A percentile compares a stretch with the other conserved stretches of the same genome.
Conservation (phyloP, 805 yeast species). For the Zygosaccharomyces rouxii region DNA sequence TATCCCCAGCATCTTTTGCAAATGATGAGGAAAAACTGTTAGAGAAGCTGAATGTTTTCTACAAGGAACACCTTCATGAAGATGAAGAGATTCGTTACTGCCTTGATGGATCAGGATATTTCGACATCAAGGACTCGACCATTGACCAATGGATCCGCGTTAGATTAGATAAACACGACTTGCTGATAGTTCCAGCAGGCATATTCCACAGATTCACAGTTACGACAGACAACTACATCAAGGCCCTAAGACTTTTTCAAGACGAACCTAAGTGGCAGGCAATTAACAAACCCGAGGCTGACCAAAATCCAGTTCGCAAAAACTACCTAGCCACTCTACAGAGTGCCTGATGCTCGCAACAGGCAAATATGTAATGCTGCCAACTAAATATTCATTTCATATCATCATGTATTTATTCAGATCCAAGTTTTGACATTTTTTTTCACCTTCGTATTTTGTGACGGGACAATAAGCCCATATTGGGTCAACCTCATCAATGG, state of each 20-base stretch:
- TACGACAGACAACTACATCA: constrained; percentile 55
- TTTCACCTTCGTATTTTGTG: not conserved
- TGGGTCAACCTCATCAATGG: constrained; percentile 1
- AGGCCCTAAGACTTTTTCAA: constrained; percentile 78
- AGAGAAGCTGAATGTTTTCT: constrained; percentile 64
- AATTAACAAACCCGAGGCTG: constrained; percentile 58
- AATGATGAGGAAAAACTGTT: constrained; percentile 57
- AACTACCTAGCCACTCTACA: constrained; percentile 38
- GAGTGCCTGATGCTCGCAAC: not conserved
- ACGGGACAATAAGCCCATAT: not conserved
- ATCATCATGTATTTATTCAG: not conserved
- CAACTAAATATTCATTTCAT: not conserved
- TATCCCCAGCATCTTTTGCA: constrained; percentile 57
- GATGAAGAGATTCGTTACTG: constrained; percentile 95
- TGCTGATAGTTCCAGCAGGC: constrained; percentile 79
- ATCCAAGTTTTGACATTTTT: not conserved
- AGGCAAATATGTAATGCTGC: not conserved
- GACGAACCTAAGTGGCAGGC: constrained; percentile 98
- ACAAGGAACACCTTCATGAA: constrained; percentile 86
- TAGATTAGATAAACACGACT: constrained; percentile 57
- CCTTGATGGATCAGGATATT: constrained; percentile 84
- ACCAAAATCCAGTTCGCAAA: constrained; percentile 42
- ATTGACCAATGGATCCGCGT: constrained; percentile 72
- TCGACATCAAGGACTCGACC: constrained; percentile 67
- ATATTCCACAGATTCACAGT: constrained; percentile 91